phyloP scores from a whole-genome alignment of 2,329 filamentous ascomycete genomes.

The Scedosporium minutisporum region DNA sequence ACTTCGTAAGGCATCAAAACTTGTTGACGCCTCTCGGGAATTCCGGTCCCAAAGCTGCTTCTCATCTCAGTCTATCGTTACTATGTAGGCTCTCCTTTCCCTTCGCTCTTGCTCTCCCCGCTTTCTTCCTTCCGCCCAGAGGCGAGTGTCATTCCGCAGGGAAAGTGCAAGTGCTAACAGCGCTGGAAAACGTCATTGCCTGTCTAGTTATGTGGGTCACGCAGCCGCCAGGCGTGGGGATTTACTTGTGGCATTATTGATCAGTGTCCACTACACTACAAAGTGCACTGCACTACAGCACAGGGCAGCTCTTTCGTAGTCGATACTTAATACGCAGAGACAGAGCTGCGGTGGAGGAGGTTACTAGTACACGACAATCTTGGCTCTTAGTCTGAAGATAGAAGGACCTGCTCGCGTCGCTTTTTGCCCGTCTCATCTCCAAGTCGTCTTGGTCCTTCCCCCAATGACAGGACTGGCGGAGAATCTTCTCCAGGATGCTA shows the following conservation, averaged over 20 bases:
- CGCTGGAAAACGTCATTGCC: no score
- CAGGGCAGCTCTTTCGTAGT: neutral
- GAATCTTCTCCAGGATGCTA: neutral
- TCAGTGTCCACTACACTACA: no score
- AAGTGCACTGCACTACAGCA: no score
- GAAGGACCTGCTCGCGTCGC: neutral
- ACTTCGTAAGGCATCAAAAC: neutral
- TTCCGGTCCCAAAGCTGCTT: neutral
- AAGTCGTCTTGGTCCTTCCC: neutral
- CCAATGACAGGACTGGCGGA: neutral
- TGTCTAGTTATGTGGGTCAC: no score
- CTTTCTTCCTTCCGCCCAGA: neutral
- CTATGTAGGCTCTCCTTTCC: neutral
- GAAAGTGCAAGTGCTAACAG: neutral
- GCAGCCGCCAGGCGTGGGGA: no score
- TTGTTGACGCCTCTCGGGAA: neutral
- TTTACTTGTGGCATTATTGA: no score
- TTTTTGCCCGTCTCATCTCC: neutral
- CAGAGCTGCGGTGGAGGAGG: neutral
- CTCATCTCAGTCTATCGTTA: neutral
- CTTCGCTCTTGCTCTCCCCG: neutral
- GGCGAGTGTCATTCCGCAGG: neutral
- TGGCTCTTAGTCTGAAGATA: no score
- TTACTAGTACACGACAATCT: neutral
- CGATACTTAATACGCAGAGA: no score